Percentiles rank a stretch among this genome's conserved stretches.
Conservation (phyloP, 1,139 yeast genomes). For the Arxiozyma bovina region DNA sequence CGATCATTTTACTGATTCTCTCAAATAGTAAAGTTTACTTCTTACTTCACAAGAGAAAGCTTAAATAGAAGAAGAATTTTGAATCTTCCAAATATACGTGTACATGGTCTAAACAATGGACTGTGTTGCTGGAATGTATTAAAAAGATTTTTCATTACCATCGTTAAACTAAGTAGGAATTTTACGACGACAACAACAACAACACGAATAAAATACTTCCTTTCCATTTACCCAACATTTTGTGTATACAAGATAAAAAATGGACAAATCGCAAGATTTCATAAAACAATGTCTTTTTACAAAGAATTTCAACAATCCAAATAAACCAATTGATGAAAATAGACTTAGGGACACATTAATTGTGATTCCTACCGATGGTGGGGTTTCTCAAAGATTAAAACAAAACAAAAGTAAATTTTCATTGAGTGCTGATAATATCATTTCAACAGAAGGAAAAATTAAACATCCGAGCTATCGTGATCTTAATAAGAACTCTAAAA, state of each 20-base stretch:
- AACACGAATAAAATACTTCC: not conserved
- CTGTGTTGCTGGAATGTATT: not conserved
- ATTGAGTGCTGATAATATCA: constrained; percentile 10
- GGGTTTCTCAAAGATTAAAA: constrained; percentile 18
- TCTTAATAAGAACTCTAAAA: constrained; percentile 25
- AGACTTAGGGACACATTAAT: constrained; percentile 25
- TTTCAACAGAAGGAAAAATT: not conserved
- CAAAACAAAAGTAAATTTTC: constrained; percentile 15
- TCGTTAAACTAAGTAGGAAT: too few species aligned
- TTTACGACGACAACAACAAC: not conserved
- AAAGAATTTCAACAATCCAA: constrained; percentile 24
- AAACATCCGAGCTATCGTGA: constrained; percentile 23
- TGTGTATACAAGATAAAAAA: constrained; percentile 1
- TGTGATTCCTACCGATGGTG: constrained; percentile 31
- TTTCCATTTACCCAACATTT: not conserved
- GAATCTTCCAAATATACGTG: not conserved
- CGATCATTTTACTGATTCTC: not conserved
- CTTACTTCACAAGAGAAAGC: not conserved
- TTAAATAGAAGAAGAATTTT: too few species aligned
- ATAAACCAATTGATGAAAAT: constrained; percentile 26
- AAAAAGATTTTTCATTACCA: too few species aligned
- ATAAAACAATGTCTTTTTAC: constrained; percentile 25
- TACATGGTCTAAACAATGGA: not conserved
- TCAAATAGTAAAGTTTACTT: not conserved
- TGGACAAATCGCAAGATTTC: constrained; percentile 28